Evolutionary conservation across 139 green algal species (phyloP), one percentile per base, ranked within the genome.

Genomic region (Chlorella sp.): DNA sequence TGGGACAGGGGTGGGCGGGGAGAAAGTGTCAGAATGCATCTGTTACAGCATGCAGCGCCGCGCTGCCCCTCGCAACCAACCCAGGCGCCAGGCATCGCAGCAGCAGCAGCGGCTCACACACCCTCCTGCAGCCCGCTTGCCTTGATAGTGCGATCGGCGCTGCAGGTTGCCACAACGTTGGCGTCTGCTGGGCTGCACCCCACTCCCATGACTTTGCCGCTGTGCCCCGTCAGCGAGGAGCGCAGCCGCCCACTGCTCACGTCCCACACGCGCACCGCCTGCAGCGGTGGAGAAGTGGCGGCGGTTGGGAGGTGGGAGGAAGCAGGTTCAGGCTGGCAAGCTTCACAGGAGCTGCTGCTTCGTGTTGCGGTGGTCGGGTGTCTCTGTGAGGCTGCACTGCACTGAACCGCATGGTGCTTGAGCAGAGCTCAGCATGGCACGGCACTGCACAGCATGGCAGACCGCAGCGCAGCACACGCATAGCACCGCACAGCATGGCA

Each of bases 201-300:
- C 80, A 97, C 92, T 18, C 84, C 93, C 64, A 60, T 94, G 2
- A 97, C 96, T 30, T 93, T 92, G 28, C 86, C 90, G 9, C 42
- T 90, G 90, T 98, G 96, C 3, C 96, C 96, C 1, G 96, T 98
- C 60, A 98, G 91, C n/a, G 96, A 96, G 85, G 96, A 93, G 0
- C 88, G 86, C n/a, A 92, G 82, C 40, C 93, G 81, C 28, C 92
- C 91, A 15, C 91, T 89, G 39, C 32, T 48, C 26, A 92, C 87
- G 82, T 96, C 94, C 95, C 95, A 97, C 61, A 96, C 81, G 1
- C 94, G 86, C 37, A 97, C 87, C 3, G 94, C 93, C 79, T 94
- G 91, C 39, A 48, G 30, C 24, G 28, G n/a, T n/a, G 28, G n/a
- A 1, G n/a, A n/a, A n/a, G n/a, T 12, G 32, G 22, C n/a, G 1